Percentiles rank a stretch among this genome's conserved stretches.
Evolutionary conservation across 768 basidiomycete species (phyloP).

Genomic region (Boletus rufocinnamomeus): DNA sequence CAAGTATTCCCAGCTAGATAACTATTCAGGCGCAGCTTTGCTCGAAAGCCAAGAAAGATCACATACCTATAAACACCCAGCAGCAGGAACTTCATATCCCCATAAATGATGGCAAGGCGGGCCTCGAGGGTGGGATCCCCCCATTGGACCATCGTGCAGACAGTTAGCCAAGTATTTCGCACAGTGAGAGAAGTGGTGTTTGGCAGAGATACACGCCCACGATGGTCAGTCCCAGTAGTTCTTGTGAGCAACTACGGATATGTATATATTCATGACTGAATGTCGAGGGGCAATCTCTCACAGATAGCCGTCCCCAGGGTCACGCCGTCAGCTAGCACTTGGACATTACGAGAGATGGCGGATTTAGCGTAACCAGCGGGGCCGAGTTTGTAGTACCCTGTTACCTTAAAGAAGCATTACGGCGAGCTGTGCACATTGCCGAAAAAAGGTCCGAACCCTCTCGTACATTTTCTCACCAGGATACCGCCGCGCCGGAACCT

Average conservation of each 20-base stretch:
- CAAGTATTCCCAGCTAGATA: neutral
- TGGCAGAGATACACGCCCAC: neutral
- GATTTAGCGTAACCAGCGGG: neutral
- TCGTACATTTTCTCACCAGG: too few relatives aligned
- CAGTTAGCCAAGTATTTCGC: neutral
- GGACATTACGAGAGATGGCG: neutral
- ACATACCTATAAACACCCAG: neutral
- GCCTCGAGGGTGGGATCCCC: neutral
- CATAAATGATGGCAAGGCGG: neutral
- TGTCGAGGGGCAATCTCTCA: neutral
- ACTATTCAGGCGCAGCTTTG: neutral
- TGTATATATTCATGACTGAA: neutral
- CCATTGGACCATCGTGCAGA: neutral
- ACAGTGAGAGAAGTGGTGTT: neutral
- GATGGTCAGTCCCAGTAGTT: neutral
- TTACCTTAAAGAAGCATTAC: too few relatives aligned
- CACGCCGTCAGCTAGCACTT: neutral
- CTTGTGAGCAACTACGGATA: neutral
- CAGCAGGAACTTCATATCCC: neutral
- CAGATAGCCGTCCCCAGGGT: neutral
- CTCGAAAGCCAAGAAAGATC: too few relatives aligned
- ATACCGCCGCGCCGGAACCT: too few relatives aligned
- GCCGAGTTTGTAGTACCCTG: too few relatives aligned
- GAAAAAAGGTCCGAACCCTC: too few relatives aligned
- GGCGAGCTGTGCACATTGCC: too few relatives aligned